These are phyloP conservation scores for Cercospora brassicicola DNA, from an alignment of 2,329 filamentous ascomycete species.

Conservation along the genomic window DNA sequence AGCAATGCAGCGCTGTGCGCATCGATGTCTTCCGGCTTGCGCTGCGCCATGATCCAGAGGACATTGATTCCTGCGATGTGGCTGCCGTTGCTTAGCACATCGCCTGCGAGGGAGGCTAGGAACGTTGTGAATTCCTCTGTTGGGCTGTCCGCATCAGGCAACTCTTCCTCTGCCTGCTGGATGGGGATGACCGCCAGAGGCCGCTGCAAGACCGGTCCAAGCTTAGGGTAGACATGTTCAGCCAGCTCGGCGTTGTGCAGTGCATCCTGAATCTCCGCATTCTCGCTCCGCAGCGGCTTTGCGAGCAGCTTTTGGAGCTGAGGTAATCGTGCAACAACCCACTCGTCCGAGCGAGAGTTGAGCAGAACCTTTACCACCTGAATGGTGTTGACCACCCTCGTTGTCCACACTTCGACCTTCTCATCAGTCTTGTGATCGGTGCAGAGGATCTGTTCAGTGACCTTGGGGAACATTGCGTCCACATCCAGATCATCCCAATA, in stretches of 20 bases:
- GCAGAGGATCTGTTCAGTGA: constrained; percentile 80
- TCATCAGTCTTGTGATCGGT: constrained; percentile 62
- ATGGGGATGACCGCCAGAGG: constrained; percentile 88
- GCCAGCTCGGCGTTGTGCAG: constrained; percentile 72
- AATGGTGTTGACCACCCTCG: constrained; percentile 87
- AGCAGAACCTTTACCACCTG: constrained; percentile 89
- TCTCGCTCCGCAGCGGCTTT: constrained; percentile 83
- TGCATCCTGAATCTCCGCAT: constrained; percentile 90
- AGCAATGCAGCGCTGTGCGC: constrained; percentile 83
- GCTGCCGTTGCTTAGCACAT: constrained; percentile 72
- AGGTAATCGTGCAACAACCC: constrained; percentile 77
- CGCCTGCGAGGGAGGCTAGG: constrained; percentile 80
- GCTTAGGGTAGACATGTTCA: constrained; percentile 59
- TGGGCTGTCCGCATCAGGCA: constrained; percentile 65
- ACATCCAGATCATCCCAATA: constrained; percentile 92
- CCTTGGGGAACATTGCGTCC: constrained; percentile 78
- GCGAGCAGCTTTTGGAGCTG: constrained; percentile 84
- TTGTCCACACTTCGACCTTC: constrained; percentile 70
- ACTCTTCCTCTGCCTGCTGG: constrained; percentile 71
- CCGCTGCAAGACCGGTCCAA: constrained; percentile 74
- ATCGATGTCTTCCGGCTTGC: constrained; percentile 84
- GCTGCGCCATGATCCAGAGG: constrained; percentile 84
- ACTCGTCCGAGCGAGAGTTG: constrained; percentile 83
- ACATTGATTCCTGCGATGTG: constrained; percentile 90
- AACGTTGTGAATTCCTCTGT: constrained; percentile 85